phyloP scores from a whole-genome alignment of 2,329 filamentous ascomycete species.

The Metarhizium anisopliae region DNA sequence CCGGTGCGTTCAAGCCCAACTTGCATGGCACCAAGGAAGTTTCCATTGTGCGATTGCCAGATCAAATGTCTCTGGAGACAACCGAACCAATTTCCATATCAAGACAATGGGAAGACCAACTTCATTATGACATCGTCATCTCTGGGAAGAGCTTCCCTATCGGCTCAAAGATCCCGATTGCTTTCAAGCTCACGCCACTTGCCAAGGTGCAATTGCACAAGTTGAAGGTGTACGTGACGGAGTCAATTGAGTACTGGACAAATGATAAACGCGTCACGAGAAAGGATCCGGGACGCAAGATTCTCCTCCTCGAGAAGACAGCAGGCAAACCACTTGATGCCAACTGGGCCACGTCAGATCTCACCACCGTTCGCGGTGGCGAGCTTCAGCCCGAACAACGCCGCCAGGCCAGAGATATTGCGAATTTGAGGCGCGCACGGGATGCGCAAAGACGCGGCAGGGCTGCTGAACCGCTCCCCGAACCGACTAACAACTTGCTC shows the following conservation, averaged over 20 bases:
- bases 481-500: constrained; percentile 60
- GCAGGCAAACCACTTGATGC: constrained; percentile 69
- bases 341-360: constrained; percentile 64
- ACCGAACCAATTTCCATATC: constrained; percentile 91
- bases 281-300: constrained; percentile 74
- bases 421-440: constrained; percentile 41
- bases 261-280: constrained; percentile 77
- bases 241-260: constrained; percentile 87
- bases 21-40: constrained; percentile 76
- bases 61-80: constrained; percentile 81
- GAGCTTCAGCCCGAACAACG: constrained; percentile 52
- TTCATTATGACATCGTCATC: constrained; percentile 94
- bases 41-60: constrained; percentile 72
- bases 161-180: constrained; percentile 79
- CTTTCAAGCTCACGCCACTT: constrained; percentile 85
- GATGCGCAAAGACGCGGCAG: constrained; percentile 37
- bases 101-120: constrained; percentile 86
- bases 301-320: constrained; percentile 79
- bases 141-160: constrained; percentile 92
- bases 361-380: constrained; percentile 70
- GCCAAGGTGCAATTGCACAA: constrained; percentile 91
- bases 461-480: constrained; percentile 34
- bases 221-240: constrained; percentile 83
- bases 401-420: constrained; percentile 36
- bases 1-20: constrained; percentile 85